Evolutionary conservation across 2,329 filamentous ascomycete species (phyloP).

Genomic region (Penicillium sclerotiorum): DNA sequence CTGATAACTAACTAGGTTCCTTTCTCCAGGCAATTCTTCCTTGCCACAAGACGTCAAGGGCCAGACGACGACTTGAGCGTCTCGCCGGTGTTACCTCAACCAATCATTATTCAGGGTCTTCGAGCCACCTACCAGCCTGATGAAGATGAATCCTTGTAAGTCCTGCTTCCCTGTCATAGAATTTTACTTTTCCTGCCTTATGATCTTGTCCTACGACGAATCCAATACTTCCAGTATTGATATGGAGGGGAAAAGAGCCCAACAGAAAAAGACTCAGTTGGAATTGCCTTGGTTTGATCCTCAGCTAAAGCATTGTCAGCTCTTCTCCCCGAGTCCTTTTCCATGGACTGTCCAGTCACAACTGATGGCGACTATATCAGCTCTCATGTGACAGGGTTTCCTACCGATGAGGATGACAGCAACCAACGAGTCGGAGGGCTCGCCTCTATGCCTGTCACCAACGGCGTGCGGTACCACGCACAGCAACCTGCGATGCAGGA

Average conservation of each 20-base stretch:
- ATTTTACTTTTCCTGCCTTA: neutral
- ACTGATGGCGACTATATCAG: conserved; percentile 45
- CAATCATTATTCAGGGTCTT: conserved; percentile 24
- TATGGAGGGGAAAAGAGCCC: neutral
- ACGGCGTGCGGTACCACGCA: conserved; percentile 56
- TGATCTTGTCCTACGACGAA: neutral
- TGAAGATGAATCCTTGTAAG: conserved; percentile 30
- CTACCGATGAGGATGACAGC: conserved; percentile 49
- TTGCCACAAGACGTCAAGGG: conserved; percentile 21
- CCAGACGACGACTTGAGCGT: conserved; percentile 20
- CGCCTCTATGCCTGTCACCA: conserved; percentile 49
- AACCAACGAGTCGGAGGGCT: conserved; percentile 55
- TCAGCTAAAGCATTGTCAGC: conserved; percentile 20
- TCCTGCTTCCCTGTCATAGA: neutral
- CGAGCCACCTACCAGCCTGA: conserved; percentile 25
- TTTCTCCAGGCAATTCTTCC: conserved; percentile 15
- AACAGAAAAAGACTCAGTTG: conserved; percentile 6
- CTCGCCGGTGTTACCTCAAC: conserved; percentile 26
- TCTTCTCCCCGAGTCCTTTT: conserved; percentile 40
- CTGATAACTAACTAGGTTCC: conserved; percentile 18
- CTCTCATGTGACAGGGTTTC: conserved; percentile 37
- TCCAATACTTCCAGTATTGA: no score
- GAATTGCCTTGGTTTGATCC: no score
- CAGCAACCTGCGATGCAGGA: conserved; percentile 55
- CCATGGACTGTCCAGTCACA: conserved; percentile 42